phyloP scores from a whole-genome alignment of 768 basidiomycete species.

The Boletus sensibilis region DNA sequence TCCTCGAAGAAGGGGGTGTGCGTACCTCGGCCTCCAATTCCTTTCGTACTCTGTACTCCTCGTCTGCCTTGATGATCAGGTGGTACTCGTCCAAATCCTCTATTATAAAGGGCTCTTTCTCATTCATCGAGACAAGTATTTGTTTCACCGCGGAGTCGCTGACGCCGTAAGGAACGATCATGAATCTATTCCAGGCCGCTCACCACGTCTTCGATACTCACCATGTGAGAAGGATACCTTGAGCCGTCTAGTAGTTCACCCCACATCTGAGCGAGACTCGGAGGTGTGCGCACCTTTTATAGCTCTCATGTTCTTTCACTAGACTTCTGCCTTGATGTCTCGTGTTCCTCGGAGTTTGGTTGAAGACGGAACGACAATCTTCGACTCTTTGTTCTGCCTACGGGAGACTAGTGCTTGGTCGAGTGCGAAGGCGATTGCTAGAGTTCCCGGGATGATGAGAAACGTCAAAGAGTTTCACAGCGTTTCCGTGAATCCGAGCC shows the following conservation, averaged over 20 bases:
- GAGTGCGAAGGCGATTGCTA: background rate
- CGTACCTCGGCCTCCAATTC: slow-evolving; percentile 75
- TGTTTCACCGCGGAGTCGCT: slow-evolving; percentile 91
- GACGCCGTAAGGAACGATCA: background rate
- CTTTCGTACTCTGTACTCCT: slow-evolving; percentile 68
- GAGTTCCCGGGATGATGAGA: slow-evolving; percentile 19
- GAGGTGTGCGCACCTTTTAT: slow-evolving; percentile 50
- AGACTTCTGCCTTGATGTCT: background rate
- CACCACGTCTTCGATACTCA: slow-evolving; percentile 28
- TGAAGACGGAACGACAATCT: background rate
- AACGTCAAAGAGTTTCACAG: slow-evolving; percentile 2
- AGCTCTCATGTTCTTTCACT: slow-evolving; percentile 49
- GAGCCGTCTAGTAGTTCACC: background rate
- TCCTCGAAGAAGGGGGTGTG: background rate
- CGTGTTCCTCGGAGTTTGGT: background rate
- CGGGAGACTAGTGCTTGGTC: background rate
- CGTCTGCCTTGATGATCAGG: slow-evolving; percentile 79
- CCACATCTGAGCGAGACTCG: slow-evolving; percentile 3
- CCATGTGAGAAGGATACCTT: slow-evolving; percentile 71
- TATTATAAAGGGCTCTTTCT: slow-evolving; percentile 77
- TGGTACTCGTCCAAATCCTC: slow-evolving; percentile 86
- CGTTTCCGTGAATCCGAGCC: background rate
- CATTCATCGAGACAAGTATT: slow-evolving; percentile 79
- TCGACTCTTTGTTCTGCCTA: no score
- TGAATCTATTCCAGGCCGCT: background rate